Percentiles rank a stretch among this genome's conserved stretches.
Conservation (phyloP, 768 basidiomycete species). For the Russula ochroleuca region DNA sequence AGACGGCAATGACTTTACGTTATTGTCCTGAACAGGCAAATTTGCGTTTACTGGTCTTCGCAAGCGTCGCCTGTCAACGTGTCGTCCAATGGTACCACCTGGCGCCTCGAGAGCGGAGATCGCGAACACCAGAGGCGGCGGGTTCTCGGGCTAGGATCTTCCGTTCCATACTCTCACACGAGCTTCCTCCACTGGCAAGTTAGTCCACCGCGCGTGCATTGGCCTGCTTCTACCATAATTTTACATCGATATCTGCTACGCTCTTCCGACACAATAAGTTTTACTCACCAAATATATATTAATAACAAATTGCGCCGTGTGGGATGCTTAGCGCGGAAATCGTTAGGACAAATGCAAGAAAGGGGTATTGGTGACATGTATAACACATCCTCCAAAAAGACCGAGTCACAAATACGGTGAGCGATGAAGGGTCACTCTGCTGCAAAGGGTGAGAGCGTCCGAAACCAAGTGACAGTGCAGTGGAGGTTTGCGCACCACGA, state of each 20-base stretch:
- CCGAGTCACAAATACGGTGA: neutral
- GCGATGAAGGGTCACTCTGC: neutral
- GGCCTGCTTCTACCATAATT: neutral
- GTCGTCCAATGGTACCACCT: neutral
- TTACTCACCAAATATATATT: neutral
- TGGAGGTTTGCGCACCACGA: neutral
- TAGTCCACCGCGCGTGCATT: neutral
- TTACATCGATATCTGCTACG: neutral
- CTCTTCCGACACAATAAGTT: neutral
- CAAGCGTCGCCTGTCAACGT: neutral
- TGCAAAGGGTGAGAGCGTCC: neutral
- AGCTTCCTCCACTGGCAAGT: neutral
- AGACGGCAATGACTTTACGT: too few species aligned
- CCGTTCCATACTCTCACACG: neutral
- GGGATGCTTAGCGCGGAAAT: neutral
- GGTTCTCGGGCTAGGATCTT: neutral
- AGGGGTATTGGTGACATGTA: neutral
- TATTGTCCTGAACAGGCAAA: too few species aligned
- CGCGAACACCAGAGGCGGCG: neutral
- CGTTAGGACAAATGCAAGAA: neutral
- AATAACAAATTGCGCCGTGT: neutral
- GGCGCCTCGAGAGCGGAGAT: neutral
- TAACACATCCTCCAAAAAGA: neutral
- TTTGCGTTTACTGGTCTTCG: neutral
- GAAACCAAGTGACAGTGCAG: neutral